Conservation (phyloP, 129 eudicot species). For the Saposhnikovia divaricata region DNA sequence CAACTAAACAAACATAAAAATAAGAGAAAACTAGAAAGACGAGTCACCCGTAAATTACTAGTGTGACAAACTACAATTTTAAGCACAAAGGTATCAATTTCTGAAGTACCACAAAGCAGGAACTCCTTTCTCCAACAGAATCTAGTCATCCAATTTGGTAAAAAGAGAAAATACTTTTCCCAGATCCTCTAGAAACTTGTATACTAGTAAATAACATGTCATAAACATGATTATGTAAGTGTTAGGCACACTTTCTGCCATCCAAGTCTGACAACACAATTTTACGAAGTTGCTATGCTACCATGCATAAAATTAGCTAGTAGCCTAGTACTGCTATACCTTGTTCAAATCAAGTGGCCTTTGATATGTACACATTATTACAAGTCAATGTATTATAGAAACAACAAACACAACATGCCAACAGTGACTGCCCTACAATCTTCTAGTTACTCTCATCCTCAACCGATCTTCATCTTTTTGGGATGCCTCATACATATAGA, state of each 20-base stretch:
- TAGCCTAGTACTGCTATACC: neutral
- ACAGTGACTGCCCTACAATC: neutral
- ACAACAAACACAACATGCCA: conserved; percentile 3
- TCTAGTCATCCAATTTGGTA: neutral
- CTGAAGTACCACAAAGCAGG: neutral
- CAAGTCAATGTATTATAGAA: neutral
- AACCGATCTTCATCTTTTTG: neutral
- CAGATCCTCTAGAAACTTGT: neutral
- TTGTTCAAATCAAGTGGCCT: conserved; percentile 3
- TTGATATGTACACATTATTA: neutral
- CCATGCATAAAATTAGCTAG: neutral
- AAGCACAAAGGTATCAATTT: neutral
- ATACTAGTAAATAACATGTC: neutral
- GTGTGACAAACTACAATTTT: neutral
- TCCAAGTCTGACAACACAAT: neutral
- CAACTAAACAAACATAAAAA: too few species aligned
- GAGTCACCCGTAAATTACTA: neutral
- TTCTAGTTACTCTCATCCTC: neutral
- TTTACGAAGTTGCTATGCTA: neutral
- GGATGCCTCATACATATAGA: conserved; percentile 2
- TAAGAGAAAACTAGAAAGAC: too few species aligned
- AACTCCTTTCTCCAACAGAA: neutral
- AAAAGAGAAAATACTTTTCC: neutral
- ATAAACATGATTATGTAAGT: neutral
- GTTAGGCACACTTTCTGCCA: neutral